Base-by-base conservation (phyloP, 805 yeast species). In the Scheffersomyces amazonensis region DNA sequence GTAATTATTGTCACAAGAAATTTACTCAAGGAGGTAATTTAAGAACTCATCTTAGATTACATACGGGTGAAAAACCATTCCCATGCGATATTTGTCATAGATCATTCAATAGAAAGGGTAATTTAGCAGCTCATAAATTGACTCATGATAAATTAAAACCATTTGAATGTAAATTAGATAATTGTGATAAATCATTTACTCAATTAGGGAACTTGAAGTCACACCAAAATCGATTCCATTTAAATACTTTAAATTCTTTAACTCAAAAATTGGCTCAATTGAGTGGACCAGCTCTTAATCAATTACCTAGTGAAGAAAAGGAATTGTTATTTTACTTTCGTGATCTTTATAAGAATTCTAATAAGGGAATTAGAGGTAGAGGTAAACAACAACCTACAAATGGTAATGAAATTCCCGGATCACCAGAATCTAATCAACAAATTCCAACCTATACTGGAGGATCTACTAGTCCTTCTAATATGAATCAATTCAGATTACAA, bases 171-270 rank as follows among this genome's bases (percentile, higher is more conserved):
- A 78, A 77, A 50, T 71, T 90, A 42, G 96, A 88, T 58, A 71
- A 75, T 41, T 90, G 97, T 64, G 80, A 77, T 48, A 89, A 88
- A 64, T 74, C 83, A 4, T 90, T 90, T 53, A 86, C 96, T 1
- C 98, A 90, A 65, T 70, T 90, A 50, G 97, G 97, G 3, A 90
- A 90, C 54, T 73, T 90, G 69, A 90, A 91, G 62, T 86, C 95
- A 1, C 98, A 91, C 60, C 98, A 90, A 56, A 91, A 90, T 62
- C 73, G 90, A 50, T 88, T 89, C 55, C 98, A 89, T 60, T 62
- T 80, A 46, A 77, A 76, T 12, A 81, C 95, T 0, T 69, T 91
- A 46, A 79, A 79, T 47, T 68, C 67, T 22, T 66, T 89, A 55
- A 86, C 95, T 1, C 76, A 71, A 41, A 77, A 72, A 48, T 62